Evolutionary conservation across 1,284 basidiomycete species (phyloP), one percentile per base, ranked within the genome.

Genomic region (Amylostereum areolatum): DNA sequence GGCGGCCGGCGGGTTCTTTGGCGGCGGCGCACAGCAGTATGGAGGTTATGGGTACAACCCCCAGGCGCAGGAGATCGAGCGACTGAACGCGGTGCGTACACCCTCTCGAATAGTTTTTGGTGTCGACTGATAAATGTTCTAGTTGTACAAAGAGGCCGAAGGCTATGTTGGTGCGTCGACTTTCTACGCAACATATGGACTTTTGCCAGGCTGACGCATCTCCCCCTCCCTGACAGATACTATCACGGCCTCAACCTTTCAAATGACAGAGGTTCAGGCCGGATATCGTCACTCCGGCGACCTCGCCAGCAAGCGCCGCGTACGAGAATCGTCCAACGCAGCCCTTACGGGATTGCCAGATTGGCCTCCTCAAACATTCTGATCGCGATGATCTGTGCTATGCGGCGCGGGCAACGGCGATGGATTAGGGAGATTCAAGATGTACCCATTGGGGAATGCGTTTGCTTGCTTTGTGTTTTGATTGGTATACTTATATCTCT

Each of bases 211-310:
- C n/a, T n/a, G n/a, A n/a, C n/a, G n/a, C n/a, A 34, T 40, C 35
- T 12, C 24, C 5, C 1, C 35, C 29, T 2, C 12, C 10, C 31
- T 18, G 34, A 2, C 45, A 69, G 68, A 68, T 46, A 61, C 62
- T 2, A 57, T 69, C 24, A 66, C 67, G 7, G 69, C 69, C 4
- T 62, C 65, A 2, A 52, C 62, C 5, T 63, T 69, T 59, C 69
- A 71, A 56, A 64, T 70, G 64, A 57, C 65, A 30, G 69, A 71
- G 47, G 66, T 66, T 4, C 63, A 60, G 42, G 43, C 50, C 24
- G 66, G 66, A 2, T 70, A 71, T 49, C 65, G 67, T 18, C 67
- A 67, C 48, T 70, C 69, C n/a, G 58, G 61, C 34, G 69, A 71
- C 49, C 43, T 65, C 24, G 67, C 68, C 10, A 67, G 65, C 45